A percentile compares a stretch with the other conserved stretches of the same genome.
Evolutionary conservation across 805 yeast genomes (phyloP).

Genomic region (Yarrowia alimentaria): DNA sequence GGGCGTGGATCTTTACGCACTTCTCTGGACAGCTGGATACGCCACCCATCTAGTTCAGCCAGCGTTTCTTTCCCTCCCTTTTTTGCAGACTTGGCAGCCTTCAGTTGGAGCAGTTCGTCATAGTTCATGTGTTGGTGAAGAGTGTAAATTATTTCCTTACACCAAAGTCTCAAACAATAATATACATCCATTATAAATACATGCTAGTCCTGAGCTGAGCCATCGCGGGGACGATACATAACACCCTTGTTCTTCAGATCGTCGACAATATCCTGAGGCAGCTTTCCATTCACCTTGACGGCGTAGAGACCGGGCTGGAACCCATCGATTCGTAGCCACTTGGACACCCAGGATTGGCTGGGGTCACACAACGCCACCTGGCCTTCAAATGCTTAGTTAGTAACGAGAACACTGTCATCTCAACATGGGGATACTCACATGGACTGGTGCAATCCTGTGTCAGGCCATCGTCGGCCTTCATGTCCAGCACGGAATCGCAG

Average conservation of each 20-base stretch:
- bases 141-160: neutral
- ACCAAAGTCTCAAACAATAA: too few species aligned
- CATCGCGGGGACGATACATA: slow-evolving; percentile 92
- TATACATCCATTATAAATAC: slow-evolving; percentile 11
- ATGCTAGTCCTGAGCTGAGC: slow-evolving; percentile 48
- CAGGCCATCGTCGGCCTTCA: slow-evolving; percentile 73
- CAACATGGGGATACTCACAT: slow-evolving; percentile 38
- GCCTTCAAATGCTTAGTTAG: slow-evolving; percentile 70
- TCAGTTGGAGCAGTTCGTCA: neutral
- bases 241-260: slow-evolving; percentile 73
- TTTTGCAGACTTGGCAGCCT: slow-evolving; percentile 6
- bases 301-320: slow-evolving; percentile 88
- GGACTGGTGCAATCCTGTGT: slow-evolving; percentile 94
- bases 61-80: slow-evolving; percentile 21
- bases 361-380: slow-evolving; percentile 86
- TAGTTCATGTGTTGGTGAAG: slow-evolving; percentile 4
- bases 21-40: neutral
- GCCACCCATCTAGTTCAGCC: slow-evolving; percentile 2
- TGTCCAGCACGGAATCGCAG: slow-evolving; percentile 84
- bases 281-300: slow-evolving; percentile 84
- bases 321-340: slow-evolving; percentile 89
- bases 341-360: slow-evolving; percentile 82
- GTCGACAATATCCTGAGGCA: slow-evolving; percentile 80
- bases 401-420: slow-evolving; percentile 30
- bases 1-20: neutral